Evolutionary conservation across 495 filamentous ascomycete genomes (phyloP), one percentile per base, ranked within the genome.

Genomic region (Lindgomyces ingoldianus): DNA sequence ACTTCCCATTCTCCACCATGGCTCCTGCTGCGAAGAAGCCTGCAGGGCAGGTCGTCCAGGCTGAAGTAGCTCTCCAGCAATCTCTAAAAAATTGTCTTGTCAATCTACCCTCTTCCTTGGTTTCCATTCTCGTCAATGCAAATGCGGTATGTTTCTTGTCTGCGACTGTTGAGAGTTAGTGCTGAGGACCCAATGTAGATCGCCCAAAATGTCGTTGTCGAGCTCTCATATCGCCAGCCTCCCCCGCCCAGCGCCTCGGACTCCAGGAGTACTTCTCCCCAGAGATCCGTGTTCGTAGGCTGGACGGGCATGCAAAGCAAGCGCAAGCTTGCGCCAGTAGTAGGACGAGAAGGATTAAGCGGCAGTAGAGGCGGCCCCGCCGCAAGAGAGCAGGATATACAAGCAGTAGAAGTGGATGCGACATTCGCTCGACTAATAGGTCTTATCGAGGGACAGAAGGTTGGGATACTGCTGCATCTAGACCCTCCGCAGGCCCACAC

Each of bases 281-380:
- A 82, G 72, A 88, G 81, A 67, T 92, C 90, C 55, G 83, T 92
- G 67, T 96, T 87, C 67, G 79, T 94, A 47, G 94, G 94, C 69
- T 98, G 95, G 95, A 96, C 94, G 18, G 94, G 94, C 62, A 94
- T 98, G 90, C 87, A 89, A 65, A 96, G 91, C 81, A 92, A 91
- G 81, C 81, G 88, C 65, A 89, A 85, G 74, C 77, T 88, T 65
- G 85, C 85, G 27, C 83, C 90, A 2, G 81, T 92, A 14, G 85
- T 91, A 18, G 81, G 85, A 45, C 83, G 87, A 61, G 88, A 91
- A 73, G 89, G 90, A 4, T 84, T 91, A 63, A 83, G 74, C 70
- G 81, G 82, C 47, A 76, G 61, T 9, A 73, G 85, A 30, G 80
- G 81, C 11, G 71, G 60, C 44, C 68, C 74, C n/a, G 75, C 78